Conservation (phyloP, 768 basidiomycete species). For the Lepiota subincarnata region DNA sequence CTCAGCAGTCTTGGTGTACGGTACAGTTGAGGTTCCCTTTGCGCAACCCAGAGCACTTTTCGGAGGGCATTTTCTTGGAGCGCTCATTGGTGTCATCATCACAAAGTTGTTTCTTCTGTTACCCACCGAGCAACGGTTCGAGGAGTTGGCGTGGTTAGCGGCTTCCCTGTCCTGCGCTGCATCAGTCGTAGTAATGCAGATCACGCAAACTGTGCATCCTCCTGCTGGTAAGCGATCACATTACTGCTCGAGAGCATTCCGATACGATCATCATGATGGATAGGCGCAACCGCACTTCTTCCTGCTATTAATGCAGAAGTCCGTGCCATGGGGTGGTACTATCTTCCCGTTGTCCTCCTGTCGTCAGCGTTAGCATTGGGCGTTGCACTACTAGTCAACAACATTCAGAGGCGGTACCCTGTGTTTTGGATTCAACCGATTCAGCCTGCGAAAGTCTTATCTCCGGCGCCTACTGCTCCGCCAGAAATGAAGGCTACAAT, state of each 20-base stretch:
- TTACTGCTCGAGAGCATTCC: background rate
- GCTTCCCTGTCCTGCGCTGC: conserved; percentile 41
- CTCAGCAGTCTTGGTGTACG: conserved; percentile 52
- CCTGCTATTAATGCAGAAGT: conserved; percentile 39
- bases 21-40: conserved; percentile 46
- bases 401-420: conserved; percentile 48
- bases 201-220: conserved; percentile 49
- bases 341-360: conserved; percentile 48
- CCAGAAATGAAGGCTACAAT: no score
- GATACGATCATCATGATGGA: background rate
- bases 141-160: conserved; percentile 46
- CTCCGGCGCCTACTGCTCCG: background rate
- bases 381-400: conserved; percentile 45
- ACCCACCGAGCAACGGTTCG: conserved; percentile 36
- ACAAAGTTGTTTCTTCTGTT: conserved; percentile 48
- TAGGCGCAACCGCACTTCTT: conserved; percentile 52
- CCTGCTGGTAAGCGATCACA: conserved; percentile 37
- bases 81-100: conserved; percentile 44
- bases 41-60: conserved; percentile 50
- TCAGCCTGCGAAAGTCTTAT: background rate
- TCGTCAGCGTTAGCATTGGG: conserved; percentile 39
- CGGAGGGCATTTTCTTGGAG: conserved; percentile 49
- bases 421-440: conserved; percentile 39
- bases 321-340: conserved; percentile 46
- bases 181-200: conserved; percentile 45